Percentiles rank a stretch among this genome's conserved stretches.
Evolutionary conservation across 345 rosid genomes (phyloP).

Genomic region (Anacardium occidentale): DNA sequence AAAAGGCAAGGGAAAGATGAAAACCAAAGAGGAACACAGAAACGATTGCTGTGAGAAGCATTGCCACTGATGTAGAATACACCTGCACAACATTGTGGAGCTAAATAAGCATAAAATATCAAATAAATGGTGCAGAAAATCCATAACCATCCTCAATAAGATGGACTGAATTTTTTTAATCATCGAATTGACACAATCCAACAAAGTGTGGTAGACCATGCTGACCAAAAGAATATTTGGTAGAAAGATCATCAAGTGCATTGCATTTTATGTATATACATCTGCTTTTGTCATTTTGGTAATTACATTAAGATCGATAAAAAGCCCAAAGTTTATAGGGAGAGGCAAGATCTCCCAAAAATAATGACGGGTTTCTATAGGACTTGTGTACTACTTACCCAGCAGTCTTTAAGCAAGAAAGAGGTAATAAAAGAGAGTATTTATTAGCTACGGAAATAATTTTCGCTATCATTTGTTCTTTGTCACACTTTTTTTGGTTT

Average conservation of each 20-base stretch:
- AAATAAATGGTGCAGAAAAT: not conserved
- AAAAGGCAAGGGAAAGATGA: constrained; percentile 92
- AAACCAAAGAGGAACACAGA: constrained; percentile 89
- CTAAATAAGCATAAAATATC: not conserved
- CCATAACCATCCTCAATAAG: not conserved
- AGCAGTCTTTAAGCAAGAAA: not conserved
- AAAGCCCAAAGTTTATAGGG: not conserved
- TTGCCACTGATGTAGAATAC: constrained; percentile 95
- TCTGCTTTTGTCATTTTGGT: too few relatives aligned
- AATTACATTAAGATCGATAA: not conserved
- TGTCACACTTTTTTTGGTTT: not conserved
- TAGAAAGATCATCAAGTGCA: not conserved
- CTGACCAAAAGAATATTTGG: not conserved
- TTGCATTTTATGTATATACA: too few relatives aligned
- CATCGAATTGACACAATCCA: not conserved
- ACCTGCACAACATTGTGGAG: constrained; percentile 50
- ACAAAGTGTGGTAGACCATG: not conserved
- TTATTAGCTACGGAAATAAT: not conserved
- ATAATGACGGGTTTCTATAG: not conserved
- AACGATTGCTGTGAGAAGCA: constrained; percentile 97
- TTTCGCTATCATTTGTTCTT: not conserved
- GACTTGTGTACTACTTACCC: not conserved
- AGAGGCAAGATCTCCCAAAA: not conserved
- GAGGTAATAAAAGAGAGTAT: not conserved
- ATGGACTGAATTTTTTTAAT: not conserved